Conservation (phyloP, 1,284 basidiomycete genomes). For the Sporisorium graminicola region DNA sequence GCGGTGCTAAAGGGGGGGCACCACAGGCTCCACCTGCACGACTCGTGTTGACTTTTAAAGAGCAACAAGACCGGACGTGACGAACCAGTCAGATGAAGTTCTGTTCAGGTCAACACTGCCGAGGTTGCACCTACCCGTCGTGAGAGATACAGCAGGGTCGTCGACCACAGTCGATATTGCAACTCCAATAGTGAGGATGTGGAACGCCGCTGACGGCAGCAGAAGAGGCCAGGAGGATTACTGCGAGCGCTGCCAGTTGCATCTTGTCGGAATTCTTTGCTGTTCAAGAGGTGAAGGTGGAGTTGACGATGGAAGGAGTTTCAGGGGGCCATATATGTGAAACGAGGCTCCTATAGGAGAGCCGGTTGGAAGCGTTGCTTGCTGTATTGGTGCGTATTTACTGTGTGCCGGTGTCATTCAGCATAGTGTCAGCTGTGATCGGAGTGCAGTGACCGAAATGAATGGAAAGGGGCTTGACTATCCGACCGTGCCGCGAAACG, state of each 20-base stretch:
- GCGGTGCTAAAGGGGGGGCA: background rate
- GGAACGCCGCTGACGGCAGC: background rate
- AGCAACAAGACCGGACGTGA: background rate
- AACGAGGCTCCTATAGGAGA: too few relatives aligned
- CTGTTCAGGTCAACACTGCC: background rate
- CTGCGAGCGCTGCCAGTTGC: background rate
- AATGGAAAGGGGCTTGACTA: too few relatives aligned
- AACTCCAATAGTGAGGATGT: background rate
- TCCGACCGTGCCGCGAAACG: too few relatives aligned
- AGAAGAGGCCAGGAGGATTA: background rate
- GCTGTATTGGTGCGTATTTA: too few relatives aligned
- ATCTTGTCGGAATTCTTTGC: too few relatives aligned
- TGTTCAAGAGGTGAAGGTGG: too few relatives aligned
- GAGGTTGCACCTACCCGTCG: background rate
- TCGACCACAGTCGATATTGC: background rate
- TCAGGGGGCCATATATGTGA: background rate
- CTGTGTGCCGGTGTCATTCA: too few relatives aligned
- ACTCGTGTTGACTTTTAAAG: background rate
- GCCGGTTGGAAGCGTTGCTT: too few relatives aligned
- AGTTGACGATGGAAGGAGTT: too few relatives aligned
- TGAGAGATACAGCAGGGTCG: background rate
- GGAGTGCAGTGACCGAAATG: too few relatives aligned
- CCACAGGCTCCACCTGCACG: constrained; percentile 2
- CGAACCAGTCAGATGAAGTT: background rate
- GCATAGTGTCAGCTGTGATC: too few relatives aligned